Conservation (phyloP, 495 filamentous ascomycete genomes). For the Trichoderma virens region DNA sequence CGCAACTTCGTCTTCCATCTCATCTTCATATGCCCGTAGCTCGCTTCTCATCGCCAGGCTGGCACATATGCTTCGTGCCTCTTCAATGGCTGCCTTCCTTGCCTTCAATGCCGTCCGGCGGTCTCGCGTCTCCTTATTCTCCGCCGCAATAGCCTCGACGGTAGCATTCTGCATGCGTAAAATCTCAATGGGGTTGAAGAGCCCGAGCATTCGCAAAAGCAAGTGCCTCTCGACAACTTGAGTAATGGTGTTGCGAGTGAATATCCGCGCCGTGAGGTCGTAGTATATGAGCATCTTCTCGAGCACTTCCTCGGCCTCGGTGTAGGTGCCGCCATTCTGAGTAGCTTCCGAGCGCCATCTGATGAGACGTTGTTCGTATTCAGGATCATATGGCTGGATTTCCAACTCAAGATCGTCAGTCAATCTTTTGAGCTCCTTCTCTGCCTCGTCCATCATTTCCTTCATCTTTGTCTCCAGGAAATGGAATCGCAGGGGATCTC, state of each 20-base stretch:
- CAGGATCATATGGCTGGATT: conserved; percentile 34
- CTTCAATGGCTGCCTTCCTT: conserved; percentile 32
- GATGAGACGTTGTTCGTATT: conserved; percentile 30
- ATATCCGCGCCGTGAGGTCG: conserved; percentile 30
- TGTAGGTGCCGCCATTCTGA: conserved; percentile 22
- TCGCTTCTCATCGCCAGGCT: conserved; percentile 34
- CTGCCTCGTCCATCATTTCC: conserved; percentile 27
- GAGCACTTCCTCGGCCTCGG: conserved; percentile 32
- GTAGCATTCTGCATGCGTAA: conserved; percentile 22
- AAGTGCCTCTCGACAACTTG: conserved; percentile 33
- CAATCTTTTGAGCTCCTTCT: conserved; percentile 29
- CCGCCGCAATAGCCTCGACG: conserved; percentile 30
- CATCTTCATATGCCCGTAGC: conserved; percentile 15
- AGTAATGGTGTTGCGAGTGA: conserved; percentile 30
- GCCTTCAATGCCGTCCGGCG: conserved; percentile 22
- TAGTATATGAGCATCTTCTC: conserved; percentile 40
- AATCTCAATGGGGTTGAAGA: conserved; percentile 31
- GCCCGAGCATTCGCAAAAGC: conserved; percentile 30
- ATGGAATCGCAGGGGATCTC: conserved; percentile 26
- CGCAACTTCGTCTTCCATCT: not conserved
- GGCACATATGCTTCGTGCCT: conserved; percentile 31
- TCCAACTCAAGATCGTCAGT: conserved; percentile 30
- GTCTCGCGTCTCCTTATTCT: conserved; percentile 32
- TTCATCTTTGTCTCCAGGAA: conserved; percentile 32
- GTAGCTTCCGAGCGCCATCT: conserved; percentile 22